These are phyloP conservation scores for Paraphaeosphaeria minitans DNA, from an alignment of 2,329 filamentous ascomycete species.

Conservation along the genomic window DNA sequence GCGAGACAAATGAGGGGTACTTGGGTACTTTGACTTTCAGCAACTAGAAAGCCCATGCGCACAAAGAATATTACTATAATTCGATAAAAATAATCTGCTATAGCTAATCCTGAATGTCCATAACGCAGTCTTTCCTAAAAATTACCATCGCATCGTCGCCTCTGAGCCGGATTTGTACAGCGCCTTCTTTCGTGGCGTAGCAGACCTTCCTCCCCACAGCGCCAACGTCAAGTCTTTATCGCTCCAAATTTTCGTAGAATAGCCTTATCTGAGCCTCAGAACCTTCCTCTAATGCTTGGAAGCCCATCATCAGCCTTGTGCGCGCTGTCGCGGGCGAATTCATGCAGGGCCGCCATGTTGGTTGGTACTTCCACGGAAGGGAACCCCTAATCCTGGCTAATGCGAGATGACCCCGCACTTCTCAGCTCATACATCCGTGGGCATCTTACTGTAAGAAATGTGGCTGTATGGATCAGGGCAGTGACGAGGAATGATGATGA, in stretches of 20 bases:
- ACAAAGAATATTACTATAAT: not conserved
- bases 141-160: conserved; percentile 11
- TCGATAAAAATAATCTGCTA: not conserved
- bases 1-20: not conserved
- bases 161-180: not conserved
- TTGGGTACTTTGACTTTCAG: not conserved
- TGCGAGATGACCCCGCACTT: too few species aligned
- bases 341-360: not conserved
- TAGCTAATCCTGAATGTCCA: not conserved
- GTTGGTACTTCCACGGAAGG: not conserved
- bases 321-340: not conserved
- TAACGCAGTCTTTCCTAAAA: not conserved
- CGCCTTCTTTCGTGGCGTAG: not conserved
- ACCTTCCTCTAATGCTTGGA: not conserved
- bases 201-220: not conserved
- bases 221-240: not conserved
- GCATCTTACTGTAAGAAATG: too few species aligned
- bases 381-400: too few species aligned
- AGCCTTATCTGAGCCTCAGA: not conserved
- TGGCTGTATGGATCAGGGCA: too few species aligned
- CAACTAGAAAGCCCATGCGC: not conserved
- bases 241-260: not conserved
- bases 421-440: too few species aligned
- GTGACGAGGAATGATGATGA: too few species aligned
- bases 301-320: not conserved